Evolutionary conservation across 2,329 filamentous ascomycete species (phyloP).

Genomic region (Fusarium sp.): DNA sequence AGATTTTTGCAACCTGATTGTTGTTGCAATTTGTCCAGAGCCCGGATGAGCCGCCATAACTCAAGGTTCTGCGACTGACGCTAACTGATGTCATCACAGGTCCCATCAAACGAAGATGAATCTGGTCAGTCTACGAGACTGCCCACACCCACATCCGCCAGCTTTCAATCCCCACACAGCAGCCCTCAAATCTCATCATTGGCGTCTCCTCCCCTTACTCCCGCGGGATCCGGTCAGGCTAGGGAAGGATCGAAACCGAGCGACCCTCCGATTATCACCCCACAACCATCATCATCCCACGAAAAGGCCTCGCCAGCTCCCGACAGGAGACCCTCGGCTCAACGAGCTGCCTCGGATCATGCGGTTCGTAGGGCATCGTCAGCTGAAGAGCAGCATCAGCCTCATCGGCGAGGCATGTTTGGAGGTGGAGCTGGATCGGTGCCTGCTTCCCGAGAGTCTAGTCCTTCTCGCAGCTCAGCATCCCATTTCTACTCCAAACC

Average conservation of each 20-base stretch:
- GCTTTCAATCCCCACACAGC: slow-evolving; percentile 72
- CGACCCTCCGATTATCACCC: slow-evolving; percentile 68
- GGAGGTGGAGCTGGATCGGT: slow-evolving; percentile 63
- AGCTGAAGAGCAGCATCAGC: slow-evolving; percentile 52
- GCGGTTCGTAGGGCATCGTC: slow-evolving; percentile 56
- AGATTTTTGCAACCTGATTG: neutral
- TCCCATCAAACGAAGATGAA: slow-evolving; percentile 69
- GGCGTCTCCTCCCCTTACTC: slow-evolving; percentile 90
- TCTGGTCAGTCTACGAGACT: slow-evolving; percentile 71
- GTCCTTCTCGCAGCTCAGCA: slow-evolving; percentile 72
- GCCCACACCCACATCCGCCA: slow-evolving; percentile 72
- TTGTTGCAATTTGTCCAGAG: neutral
- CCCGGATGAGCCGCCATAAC: neutral
- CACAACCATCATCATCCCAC: slow-evolving; percentile 71
- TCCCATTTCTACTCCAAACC: slow-evolving; percentile 76
- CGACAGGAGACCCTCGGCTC: slow-evolving; percentile 54
- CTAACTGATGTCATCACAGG: slow-evolving; percentile 56
- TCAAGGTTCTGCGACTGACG: slow-evolving; percentile 35
- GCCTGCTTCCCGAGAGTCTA: slow-evolving; percentile 69
- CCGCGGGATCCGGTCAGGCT: slow-evolving; percentile 73
- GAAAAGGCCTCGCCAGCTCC: slow-evolving; percentile 59
- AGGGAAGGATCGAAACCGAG: slow-evolving; percentile 53
- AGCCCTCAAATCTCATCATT: slow-evolving; percentile 76
- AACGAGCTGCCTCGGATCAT: slow-evolving; percentile 58
- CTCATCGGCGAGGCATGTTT: slow-evolving; percentile 67